Evolutionary conservation across 2,329 filamentous ascomycete species (phyloP).

Genomic region (Fusarium sp.): DNA sequence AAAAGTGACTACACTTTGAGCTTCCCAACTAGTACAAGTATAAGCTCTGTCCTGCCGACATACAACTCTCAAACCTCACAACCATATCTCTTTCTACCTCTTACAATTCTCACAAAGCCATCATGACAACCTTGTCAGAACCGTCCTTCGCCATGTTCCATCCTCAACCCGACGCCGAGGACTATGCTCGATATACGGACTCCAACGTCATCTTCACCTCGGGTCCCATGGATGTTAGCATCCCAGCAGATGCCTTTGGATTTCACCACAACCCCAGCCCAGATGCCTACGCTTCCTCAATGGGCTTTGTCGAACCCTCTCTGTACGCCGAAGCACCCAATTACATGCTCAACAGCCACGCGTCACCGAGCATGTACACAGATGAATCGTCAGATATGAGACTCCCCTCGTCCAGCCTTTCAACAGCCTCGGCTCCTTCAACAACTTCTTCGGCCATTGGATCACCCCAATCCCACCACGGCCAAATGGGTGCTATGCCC

Average conservation of each 20-base stretch:
- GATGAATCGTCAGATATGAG: constrained; percentile 62
- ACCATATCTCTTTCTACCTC: background rate
- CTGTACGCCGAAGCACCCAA: constrained; percentile 59
- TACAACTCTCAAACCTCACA: constrained; percentile 1
- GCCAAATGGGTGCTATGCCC: constrained; percentile 66
- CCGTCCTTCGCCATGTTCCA: constrained; percentile 46
- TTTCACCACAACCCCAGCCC: constrained; percentile 50
- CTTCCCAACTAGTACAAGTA: constrained; percentile 34
- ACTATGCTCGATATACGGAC: constrained; percentile 61
- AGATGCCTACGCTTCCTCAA: constrained; percentile 49
- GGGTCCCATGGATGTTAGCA: constrained; percentile 60
- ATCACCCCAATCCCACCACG: constrained; percentile 72
- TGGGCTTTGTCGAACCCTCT: constrained; percentile 58
- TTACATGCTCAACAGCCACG: constrained; percentile 59
- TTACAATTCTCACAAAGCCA: constrained; percentile 23
- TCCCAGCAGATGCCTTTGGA: constrained; percentile 59
- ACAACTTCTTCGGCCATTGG: constrained; percentile 74
- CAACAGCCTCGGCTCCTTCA: constrained; percentile 70
- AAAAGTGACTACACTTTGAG: constrained; percentile 43
- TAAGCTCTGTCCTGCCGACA: constrained; percentile 12
- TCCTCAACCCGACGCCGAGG: constrained; percentile 49
- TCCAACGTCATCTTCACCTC: constrained; percentile 53
- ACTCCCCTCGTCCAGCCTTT: constrained; percentile 68
- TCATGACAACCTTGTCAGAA: constrained; percentile 48
- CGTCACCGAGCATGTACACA: constrained; percentile 61